Conservation (phyloP, 371 early-diverging fungal genomes). For the Synchytrium microbalum region DNA sequence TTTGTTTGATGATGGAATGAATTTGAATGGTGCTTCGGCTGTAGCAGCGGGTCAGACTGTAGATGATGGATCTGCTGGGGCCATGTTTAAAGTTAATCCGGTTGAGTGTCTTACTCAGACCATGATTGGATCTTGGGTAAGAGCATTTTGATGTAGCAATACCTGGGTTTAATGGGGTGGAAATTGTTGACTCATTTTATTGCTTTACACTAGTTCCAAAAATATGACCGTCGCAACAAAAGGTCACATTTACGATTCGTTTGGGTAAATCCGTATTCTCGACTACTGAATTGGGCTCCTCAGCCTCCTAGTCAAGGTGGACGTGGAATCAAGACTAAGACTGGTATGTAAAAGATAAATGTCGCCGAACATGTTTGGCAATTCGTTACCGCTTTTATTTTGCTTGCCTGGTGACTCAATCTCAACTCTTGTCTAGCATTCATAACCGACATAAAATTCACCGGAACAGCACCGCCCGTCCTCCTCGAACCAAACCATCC, state of each 20-base stretch:
- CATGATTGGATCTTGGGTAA: slow-evolving; percentile 40
- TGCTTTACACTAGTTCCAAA: slow-evolving; percentile 25
- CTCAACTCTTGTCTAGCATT: too few species aligned
- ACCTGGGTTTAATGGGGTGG: background rate
- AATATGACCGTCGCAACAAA: slow-evolving; percentile 28
- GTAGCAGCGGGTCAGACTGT: background rate
- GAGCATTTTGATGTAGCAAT: background rate
- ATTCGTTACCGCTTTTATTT: background rate
- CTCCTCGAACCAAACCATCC: slow-evolving; percentile 24
- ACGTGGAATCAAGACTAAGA: slow-evolving; percentile 22
- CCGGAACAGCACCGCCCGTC: slow-evolving; percentile 19
- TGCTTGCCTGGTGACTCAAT: too few species aligned
- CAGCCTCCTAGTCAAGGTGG: slow-evolving; percentile 24
- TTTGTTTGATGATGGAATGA: background rate
- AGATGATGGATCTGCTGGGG: slow-evolving; percentile 3
- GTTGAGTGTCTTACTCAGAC: slow-evolving; percentile 27
- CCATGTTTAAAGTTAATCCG: background rate
- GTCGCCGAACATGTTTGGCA: background rate
- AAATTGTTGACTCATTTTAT: background rate
- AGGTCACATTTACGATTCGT: slow-evolving; percentile 34
- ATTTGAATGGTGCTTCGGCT: too few species aligned
- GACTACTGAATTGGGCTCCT: slow-evolving; percentile 30
- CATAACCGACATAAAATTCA: slow-evolving; percentile 10
- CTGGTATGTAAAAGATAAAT: slow-evolving; percentile 15
- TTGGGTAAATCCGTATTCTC: slow-evolving; percentile 39